These are phyloP conservation scores for Salvia sclarea DNA, from an alignment of 305 asterid species.

Conservation along the genomic window DNA sequence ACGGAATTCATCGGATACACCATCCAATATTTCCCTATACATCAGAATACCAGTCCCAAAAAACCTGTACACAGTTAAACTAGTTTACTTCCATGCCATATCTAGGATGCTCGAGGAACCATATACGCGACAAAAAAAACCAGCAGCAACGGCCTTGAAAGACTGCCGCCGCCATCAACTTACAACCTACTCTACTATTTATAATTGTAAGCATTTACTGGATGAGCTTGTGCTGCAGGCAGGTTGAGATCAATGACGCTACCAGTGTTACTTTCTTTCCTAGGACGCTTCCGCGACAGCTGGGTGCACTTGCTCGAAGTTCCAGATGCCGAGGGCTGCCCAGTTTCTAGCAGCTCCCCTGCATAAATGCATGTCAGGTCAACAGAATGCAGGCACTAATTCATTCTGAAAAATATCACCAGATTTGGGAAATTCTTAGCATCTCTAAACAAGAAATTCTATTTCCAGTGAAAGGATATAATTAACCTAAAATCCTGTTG, in stretches of 20 bases:
- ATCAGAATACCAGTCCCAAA: constrained; percentile 28
- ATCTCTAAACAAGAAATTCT: not conserved
- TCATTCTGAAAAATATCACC: not conserved
- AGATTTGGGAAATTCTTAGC: not conserved
- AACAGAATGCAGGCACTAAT: not conserved
- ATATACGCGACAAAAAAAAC: constrained; percentile 13
- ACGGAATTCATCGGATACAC: constrained; percentile 18
- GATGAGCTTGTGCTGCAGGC: constrained; percentile 63
- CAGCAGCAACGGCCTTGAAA: too few species aligned
- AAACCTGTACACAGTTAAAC: constrained; percentile 27
- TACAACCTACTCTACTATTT: not conserved
- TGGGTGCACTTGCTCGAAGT: constrained; percentile 43
- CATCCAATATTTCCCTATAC: constrained; percentile 22
- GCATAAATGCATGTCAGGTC: constrained; percentile 28
- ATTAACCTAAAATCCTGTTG: not conserved
- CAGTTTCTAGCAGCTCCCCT: constrained; percentile 44
- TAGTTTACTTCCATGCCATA: constrained; percentile 12
- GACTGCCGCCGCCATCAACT: not conserved
- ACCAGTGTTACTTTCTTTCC: constrained; percentile 40
- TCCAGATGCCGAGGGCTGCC: constrained; percentile 56
- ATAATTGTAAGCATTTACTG: constrained; percentile 29
- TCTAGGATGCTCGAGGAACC: constrained; percentile 11
- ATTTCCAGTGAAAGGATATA: not conserved
- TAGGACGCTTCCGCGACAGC: constrained; percentile 61
- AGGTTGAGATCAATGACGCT: constrained; percentile 65